Conservation (phyloP, 768 basidiomycete genomes). For the Macrolepiota albuminosa region DNA sequence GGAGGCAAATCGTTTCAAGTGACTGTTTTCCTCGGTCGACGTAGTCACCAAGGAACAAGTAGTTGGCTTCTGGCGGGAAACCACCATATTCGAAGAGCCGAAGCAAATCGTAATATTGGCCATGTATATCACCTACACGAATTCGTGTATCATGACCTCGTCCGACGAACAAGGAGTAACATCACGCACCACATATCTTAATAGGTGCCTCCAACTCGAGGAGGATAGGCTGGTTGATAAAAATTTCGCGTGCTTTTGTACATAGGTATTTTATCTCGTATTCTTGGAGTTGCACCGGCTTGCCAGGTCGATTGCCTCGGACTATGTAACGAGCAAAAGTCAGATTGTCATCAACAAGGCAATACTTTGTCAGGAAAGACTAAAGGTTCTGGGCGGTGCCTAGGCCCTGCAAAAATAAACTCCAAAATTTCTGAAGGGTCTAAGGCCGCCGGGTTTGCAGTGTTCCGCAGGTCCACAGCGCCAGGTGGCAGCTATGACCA, state of each 20-base stretch:
- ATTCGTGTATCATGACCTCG: constrained; percentile 9
- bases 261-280: constrained; percentile 99
- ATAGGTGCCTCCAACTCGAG: constrained; percentile 98
- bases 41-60: constrained; percentile 99
- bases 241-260: constrained; percentile 98
- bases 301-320: constrained; percentile 96
- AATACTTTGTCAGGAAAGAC: constrained; percentile 5
- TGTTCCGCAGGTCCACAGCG: background rate
- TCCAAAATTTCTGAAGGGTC: background rate
- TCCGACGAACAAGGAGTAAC: constrained; percentile 16
- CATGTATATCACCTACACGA: constrained; percentile 89
- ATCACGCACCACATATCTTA: constrained; percentile 93
- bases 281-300: constrained; percentile 96
- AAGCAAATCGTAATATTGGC: constrained; percentile 98
- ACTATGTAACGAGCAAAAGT: constrained; percentile 46
- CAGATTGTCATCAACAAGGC: constrained; percentile 6
- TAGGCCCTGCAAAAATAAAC: background rate
- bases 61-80: constrained; percentile 99
- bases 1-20: constrained; percentile 97
- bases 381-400: background rate
- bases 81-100: constrained; percentile 99
- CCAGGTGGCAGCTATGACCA: constrained; percentile 13
- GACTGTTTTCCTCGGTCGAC: constrained; percentile 99
- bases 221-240: constrained; percentile 98
- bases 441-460: background rate